These are phyloP conservation scores for Brettanomyces sp. DNA, from an alignment of 805 yeast genomes.

Conservation along the genomic window DNA sequence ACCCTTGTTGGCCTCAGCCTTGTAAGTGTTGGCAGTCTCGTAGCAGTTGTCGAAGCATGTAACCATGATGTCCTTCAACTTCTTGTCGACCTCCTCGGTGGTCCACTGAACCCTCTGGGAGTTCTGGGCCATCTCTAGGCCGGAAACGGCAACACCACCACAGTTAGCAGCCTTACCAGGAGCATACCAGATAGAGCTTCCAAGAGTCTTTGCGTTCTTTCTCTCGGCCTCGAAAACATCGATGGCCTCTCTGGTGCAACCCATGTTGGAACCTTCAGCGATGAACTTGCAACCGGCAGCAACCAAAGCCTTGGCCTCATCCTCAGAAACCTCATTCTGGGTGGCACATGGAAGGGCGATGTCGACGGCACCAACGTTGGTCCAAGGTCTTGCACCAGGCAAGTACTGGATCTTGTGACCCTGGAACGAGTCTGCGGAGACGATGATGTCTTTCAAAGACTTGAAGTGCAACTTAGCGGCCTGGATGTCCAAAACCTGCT, in stretches of 20 bases:
- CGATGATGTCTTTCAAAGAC: conserved; percentile 60
- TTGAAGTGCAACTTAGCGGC: conserved; percentile 75
- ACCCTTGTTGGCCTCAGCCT: conserved; percentile 55
- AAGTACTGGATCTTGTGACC: conserved; percentile 61
- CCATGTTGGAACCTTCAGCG: conserved; percentile 99
- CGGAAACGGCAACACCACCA: conserved; percentile 99
- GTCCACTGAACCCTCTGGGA: conserved; percentile 91
- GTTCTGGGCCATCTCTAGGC: conserved; percentile 99
- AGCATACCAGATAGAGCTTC: conserved; percentile 84
- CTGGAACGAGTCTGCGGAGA: conserved; percentile 44
- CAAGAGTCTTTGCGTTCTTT: conserved; percentile 29
- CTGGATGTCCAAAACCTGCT: conserved; percentile 65
- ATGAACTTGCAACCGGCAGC: conserved; percentile 86
- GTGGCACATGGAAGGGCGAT: conserved; percentile 98
- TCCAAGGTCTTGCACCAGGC: conserved; percentile 96
- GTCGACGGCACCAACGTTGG: conserved; percentile 82
- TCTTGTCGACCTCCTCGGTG: conserved; percentile 82
- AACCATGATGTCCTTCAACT: conserved; percentile 87
- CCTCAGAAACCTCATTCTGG: conserved; percentile 95
- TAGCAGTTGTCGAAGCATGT: conserved; percentile 89
- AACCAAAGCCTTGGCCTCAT: conserved; percentile 90
- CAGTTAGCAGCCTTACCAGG: conserved; percentile 99
- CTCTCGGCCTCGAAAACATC: conserved; percentile 86
- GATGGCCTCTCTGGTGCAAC: conserved; percentile 95
- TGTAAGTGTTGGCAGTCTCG: conserved; percentile 73